Base-by-base conservation (phyloP, 495 filamentous ascomycete genomes). In the Neurospora discreta region DNA sequence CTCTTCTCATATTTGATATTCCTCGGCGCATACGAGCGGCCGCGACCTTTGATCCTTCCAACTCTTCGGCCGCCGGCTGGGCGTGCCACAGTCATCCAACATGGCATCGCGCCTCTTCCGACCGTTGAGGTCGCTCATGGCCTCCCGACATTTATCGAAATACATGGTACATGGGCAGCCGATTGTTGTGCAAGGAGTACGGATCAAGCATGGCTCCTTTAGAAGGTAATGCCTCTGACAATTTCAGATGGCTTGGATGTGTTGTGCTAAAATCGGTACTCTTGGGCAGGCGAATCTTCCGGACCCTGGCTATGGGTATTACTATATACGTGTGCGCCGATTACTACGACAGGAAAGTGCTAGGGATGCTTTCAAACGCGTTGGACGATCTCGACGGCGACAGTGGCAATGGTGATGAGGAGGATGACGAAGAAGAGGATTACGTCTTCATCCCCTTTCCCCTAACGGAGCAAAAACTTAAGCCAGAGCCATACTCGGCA, bases 371-470 rank as follows among this genome's bases (percentile, higher is more conserved):
- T 16, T 78, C 76, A 72, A 85, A 69, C 58, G 81, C 70, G 78
- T 79, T 80, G 75, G 75, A 73, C 74, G 82, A 68, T 80, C 83
- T 60, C 52, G 52, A 60, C 1, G 26, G 16, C 52, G 52, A 26
- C 52, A 23, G 26, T 6, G 52, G 58, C 74, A 18, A 60, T 30
- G 16, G 52, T 16, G 76, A 77, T 33, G 67, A 44, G 10, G 74
- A 82, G 39, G 77, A 83, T 23, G 70, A 78, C n/a, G 80, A 74
- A 11, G 76, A 74, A 36, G 71, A 68, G 1, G 69, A 75, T 5
- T 75, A 74, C 75, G 15, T 89, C 2, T 93, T 94, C 75, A 87
- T 94, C 52, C 90, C 91, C 2, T 78, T 93, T 82, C 76, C 87
- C 74, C 68, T 82, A 81, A 81, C 83, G 74, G 77, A 83, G 81